A percentile compares a stretch with the other conserved stretches of the same genome.
Evolutionary conservation across 768 basidiomycete genomes (phyloP).

Genomic region (Hericium alpestre): DNA sequence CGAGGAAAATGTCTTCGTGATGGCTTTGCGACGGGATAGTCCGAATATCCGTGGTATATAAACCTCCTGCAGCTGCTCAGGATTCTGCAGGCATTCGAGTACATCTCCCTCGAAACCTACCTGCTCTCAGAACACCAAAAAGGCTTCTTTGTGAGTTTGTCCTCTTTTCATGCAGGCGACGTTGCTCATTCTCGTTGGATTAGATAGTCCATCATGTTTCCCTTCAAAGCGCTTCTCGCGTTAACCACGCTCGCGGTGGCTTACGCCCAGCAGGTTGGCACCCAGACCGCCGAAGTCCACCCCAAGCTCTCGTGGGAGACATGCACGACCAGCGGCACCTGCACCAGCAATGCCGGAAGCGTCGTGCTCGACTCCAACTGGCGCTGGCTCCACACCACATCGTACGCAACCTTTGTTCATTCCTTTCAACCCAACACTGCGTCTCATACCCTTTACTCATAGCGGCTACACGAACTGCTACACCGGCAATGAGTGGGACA

Average conservation of each 20-base stretch:
- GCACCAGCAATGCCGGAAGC: background rate
- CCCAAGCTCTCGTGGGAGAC: constrained; percentile 14
- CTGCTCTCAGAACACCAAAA: background rate
- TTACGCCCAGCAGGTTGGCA: constrained; percentile 18
- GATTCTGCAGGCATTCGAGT: background rate
- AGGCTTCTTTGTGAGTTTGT: background rate
- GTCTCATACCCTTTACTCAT: too few species aligned
- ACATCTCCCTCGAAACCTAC: background rate
- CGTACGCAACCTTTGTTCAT: background rate
- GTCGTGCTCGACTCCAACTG: constrained; percentile 17
- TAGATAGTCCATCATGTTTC: background rate
- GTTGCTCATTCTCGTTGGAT: background rate
- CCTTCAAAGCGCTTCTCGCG: constrained; percentile 3
- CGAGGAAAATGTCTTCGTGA: background rate
- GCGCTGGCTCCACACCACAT: constrained; percentile 15
- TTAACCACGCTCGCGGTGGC: constrained; percentile 14
- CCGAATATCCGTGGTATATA: background rate
- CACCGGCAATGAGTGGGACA: constrained; percentile 19
- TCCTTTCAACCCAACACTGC: too few species aligned
- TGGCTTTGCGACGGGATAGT: background rate
- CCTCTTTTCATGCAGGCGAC: background rate
- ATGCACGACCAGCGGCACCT: constrained; percentile 13
- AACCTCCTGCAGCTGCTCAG: background rate
- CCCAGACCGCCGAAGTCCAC: constrained; percentile 16
- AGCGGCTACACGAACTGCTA: constrained; percentile 19